A percentile compares a stretch with the other conserved stretches of the same genome.
These are phyloP conservation scores for Xylaria telfairii DNA, from an alignment of 495 filamentous ascomycete genomes.

Conservation along the genomic window DNA sequence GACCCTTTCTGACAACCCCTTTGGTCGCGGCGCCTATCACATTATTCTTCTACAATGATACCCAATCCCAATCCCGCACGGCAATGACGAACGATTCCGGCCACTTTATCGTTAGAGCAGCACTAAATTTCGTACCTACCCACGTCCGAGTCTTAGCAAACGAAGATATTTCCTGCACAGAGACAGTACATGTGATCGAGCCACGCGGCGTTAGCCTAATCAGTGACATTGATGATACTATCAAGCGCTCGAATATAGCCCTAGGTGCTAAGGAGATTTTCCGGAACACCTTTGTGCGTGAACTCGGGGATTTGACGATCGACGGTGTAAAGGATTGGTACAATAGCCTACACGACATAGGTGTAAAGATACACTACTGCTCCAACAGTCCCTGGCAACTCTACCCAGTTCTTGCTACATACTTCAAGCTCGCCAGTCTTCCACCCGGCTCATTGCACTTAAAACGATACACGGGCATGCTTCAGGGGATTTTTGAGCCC, in stretches of 20 bases:
- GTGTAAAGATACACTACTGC: constrained; percentile 89
- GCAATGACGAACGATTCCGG: constrained; percentile 82
- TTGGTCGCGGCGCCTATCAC: constrained; percentile 76
- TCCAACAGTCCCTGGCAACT: constrained; percentile 97
- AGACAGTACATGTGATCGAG: constrained; percentile 76
- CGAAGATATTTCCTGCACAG: constrained; percentile 79
- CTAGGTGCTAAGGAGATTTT: constrained; percentile 92
- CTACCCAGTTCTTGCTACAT: constrained; percentile 83
- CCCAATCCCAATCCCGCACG: constrained; percentile 76
- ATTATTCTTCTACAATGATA: constrained; percentile 89
- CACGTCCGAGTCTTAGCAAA: constrained; percentile 86
- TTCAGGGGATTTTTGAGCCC: constrained; percentile 97
- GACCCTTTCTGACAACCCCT: constrained; percentile 86
- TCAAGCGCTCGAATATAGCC: constrained; percentile 92
- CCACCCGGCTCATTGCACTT: constrained; percentile 90
- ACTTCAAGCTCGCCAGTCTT: constrained; percentile 78
- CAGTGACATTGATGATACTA: constrained; percentile 97
- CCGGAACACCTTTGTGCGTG: constrained; percentile 90
- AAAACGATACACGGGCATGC: constrained; percentile 93
- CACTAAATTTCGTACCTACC: constrained; percentile 88
- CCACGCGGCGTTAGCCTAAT: constrained; percentile 88
- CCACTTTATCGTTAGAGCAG: constrained; percentile 78
- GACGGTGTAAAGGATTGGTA: constrained; percentile 94
- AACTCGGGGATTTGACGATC: constrained; percentile 78
- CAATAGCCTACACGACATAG: constrained; percentile 70